phyloP scores from a whole-genome alignment of 768 basidiomycete species.

The Leccinum boreale region DNA sequence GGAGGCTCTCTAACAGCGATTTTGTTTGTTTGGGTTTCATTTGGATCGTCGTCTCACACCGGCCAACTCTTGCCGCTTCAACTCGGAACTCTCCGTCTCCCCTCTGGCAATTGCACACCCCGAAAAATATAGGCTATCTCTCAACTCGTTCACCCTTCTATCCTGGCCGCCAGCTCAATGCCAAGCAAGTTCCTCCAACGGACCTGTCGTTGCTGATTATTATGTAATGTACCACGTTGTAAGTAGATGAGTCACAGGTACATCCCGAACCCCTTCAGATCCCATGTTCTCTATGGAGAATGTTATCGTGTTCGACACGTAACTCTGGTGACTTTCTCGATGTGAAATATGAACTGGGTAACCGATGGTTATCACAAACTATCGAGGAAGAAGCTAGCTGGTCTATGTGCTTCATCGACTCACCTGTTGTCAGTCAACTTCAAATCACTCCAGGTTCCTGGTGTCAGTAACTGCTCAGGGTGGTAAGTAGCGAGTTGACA shows the following conservation, averaged over 20 bases:
- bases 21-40: constrained; percentile 28
- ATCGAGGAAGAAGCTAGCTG: too few species aligned
- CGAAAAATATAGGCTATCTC: background rate
- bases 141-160: background rate
- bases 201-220: background rate
- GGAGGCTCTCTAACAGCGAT: constrained; percentile 24
- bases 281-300: background rate
- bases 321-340: background rate
- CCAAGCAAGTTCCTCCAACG: constrained; percentile 10
- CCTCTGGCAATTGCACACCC: background rate
- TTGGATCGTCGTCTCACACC: constrained; percentile 32
- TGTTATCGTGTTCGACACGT: background rate
- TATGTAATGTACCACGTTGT: background rate
- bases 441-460: background rate
- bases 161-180: background rate
- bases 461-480: background rate
- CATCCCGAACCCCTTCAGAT: background rate
- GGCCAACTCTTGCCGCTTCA: constrained; percentile 22
- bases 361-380: too few species aligned
- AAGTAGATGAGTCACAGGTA: background rate
- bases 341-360: background rate
- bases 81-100: background rate
- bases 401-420: too few species aligned
- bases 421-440: too few species aligned
- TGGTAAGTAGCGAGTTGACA: background rate